Evolutionary conservation across 2,329 filamentous ascomycete genomes (phyloP).

Genomic region (Monosporascus ibericus): DNA sequence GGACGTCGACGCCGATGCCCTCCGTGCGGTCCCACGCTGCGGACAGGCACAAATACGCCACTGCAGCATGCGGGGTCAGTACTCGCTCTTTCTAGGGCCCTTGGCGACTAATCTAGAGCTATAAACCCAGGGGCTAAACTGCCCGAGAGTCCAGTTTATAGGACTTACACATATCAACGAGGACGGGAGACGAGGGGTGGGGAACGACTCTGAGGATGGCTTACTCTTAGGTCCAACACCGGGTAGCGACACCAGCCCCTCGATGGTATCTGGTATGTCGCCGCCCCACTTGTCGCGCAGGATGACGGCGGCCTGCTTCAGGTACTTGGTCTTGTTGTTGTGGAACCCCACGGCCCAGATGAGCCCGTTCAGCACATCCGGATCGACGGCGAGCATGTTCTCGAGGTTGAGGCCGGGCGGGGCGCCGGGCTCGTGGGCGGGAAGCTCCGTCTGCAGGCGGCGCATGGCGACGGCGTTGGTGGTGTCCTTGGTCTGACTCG

Average conservation of each 20-base stretch:
- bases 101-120: no score
- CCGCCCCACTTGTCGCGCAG: conserved; percentile 62
- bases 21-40: conserved; percentile 58
- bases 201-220: no score
- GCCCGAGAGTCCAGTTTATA: no score
- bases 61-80: no score
- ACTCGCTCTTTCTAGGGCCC: no score
- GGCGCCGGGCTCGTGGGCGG: conserved; percentile 38
- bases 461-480: conserved; percentile 80
- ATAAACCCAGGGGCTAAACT: no score
- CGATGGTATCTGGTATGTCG: conserved; percentile 76
- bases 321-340: conserved; percentile 85
- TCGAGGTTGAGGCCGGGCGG: conserved; percentile 60
- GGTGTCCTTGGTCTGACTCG: conserved; percentile 88
- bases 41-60: conserved; percentile 84
- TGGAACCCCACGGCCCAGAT: conserved; percentile 88
- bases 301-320: conserved; percentile 69
- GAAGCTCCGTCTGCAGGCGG: conserved; percentile 68
- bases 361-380: conserved; percentile 60
- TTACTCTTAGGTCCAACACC: conserved; percentile 81
- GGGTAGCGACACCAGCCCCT: conserved; percentile 69
- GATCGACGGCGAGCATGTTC: conserved; percentile 68
- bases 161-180: no score
- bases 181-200: no score
- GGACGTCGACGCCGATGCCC: conserved; percentile 90